phyloP scores from a whole-genome alignment of 1,139 yeast genomes.

The Diutina scorzettiae region DNA sequence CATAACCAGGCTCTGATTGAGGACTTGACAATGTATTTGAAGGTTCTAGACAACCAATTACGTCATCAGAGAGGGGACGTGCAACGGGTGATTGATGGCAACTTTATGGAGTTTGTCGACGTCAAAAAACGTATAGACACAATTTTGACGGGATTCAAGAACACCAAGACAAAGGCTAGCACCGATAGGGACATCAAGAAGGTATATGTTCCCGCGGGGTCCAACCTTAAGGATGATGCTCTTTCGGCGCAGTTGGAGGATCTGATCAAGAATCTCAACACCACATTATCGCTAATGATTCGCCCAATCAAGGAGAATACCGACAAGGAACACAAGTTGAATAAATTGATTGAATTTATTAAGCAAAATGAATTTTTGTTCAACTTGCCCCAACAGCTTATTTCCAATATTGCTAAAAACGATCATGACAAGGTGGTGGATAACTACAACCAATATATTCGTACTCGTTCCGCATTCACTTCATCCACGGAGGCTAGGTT shows the following conservation, averaged over 20 bases:
- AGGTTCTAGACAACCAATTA: slow-evolving; percentile 47
- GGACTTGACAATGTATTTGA: slow-evolving; percentile 45
- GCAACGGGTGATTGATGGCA: slow-evolving; percentile 55
- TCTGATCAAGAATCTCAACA: slow-evolving; percentile 35
- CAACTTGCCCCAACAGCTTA: slow-evolving; percentile 56
- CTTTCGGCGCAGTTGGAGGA: slow-evolving; percentile 28
- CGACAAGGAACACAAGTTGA: slow-evolving; percentile 46
- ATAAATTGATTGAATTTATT: slow-evolving; percentile 49
- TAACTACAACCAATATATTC: slow-evolving; percentile 51
- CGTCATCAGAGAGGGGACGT: slow-evolving; percentile 56
- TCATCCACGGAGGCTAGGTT: neutral
- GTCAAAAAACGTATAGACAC: slow-evolving; percentile 50
- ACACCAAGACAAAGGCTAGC: slow-evolving; percentile 26
- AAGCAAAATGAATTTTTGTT: slow-evolving; percentile 53
- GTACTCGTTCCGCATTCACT: slow-evolving; percentile 15
- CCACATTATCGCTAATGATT: slow-evolving; percentile 54
- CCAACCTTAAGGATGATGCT: slow-evolving; percentile 14
- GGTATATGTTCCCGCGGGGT: slow-evolving; percentile 26
- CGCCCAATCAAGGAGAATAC: slow-evolving; percentile 67
- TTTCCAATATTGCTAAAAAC: slow-evolving; percentile 38
- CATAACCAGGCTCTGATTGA: slow-evolving; percentile 63
- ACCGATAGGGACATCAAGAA: slow-evolving; percentile 24
- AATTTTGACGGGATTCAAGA: slow-evolving; percentile 22
- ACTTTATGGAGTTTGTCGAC: slow-evolving; percentile 63
- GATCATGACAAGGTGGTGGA: slow-evolving; percentile 64